Conservation (phyloP, 108 stramenopile species). For the Bacterosira constricta region DNA sequence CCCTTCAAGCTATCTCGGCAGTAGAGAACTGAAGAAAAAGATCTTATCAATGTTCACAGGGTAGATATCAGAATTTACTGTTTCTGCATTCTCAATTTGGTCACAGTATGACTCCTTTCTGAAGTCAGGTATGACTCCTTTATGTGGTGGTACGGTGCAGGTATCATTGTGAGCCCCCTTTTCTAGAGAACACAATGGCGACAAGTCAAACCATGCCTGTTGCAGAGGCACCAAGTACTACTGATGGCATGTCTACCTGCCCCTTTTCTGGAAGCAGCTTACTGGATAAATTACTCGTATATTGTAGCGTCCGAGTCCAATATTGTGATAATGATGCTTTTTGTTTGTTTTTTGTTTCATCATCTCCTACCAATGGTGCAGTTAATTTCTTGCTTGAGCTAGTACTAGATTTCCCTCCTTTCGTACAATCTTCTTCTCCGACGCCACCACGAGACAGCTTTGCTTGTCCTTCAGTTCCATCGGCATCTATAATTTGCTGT, state of each 20-base stretch:
- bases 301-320: neutral
- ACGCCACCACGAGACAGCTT: neutral
- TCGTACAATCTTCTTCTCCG: no score
- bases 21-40: no score
- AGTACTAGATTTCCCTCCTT: neutral
- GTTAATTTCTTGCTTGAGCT: neutral
- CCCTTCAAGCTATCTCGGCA: no score
- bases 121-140: no score
- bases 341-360: neutral
- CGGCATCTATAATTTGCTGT: neutral
- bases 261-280: neutral
- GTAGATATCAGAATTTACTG: no score
- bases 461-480: neutral
- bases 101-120: no score
- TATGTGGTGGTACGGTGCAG: no score
- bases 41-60: no score
- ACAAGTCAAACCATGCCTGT: conserved; percentile 20
- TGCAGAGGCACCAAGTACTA: conserved; percentile 15
- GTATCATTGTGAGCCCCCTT: neutral
- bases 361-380: neutral
- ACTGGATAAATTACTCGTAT: neutral
- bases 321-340: neutral
- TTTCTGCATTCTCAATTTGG: no score
- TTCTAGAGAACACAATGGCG: conserved; percentile 2
- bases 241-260: conserved; percentile 18